Evolutionary conservation across 495 filamentous ascomycete genomes (phyloP), one percentile per base, ranked within the genome.

Genomic region (Chlorociboria aeruginascens): DNA sequence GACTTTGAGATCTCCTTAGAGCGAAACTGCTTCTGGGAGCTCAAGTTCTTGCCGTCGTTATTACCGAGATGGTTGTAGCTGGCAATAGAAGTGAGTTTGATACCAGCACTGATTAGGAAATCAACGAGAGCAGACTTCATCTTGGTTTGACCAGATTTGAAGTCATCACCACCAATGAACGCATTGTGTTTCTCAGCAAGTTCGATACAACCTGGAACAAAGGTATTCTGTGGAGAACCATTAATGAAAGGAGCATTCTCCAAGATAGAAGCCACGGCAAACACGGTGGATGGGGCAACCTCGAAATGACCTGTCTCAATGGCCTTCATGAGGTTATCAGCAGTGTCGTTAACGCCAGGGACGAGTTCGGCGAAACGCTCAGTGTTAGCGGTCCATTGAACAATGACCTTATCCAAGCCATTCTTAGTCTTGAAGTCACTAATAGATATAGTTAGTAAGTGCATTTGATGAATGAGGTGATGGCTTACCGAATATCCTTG

Each of bases 111-210:
- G 81, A 98, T 92, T 59, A 98, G 68, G 75, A 98, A 98, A 70
- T 98, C 92, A 13, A 97, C 93, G 13, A 98, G 79, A 14, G 93
- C 93, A 34, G 89, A 95, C 69, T 98, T 98, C 92, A 98, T 98
- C 81, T 98, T 98, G 59, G 92, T 98, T 76, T 98, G 92, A 51
- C 92, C 92, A 44, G 92, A 97, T 78, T 98, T 98, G 81, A 98
- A 98, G 71, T 98, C 92, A 65, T 98, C 92, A 57, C 92, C 92
- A 36, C 90, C 93, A 57, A 98, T 88, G 74, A 96, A 98, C 30
- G 93, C 78, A 48, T 73, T 70, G 65, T 86, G 78, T 69, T 82
- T 71, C 73, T 93, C 85, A n/a, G 92, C 93, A 37, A 97, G 78
- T 50, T 90, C 72, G 50, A 96, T 82, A 40, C 81, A 84, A 57